phyloP scores from a whole-genome alignment of 768 basidiomycete genomes.

The Daedaleopsis sinensis region DNA sequence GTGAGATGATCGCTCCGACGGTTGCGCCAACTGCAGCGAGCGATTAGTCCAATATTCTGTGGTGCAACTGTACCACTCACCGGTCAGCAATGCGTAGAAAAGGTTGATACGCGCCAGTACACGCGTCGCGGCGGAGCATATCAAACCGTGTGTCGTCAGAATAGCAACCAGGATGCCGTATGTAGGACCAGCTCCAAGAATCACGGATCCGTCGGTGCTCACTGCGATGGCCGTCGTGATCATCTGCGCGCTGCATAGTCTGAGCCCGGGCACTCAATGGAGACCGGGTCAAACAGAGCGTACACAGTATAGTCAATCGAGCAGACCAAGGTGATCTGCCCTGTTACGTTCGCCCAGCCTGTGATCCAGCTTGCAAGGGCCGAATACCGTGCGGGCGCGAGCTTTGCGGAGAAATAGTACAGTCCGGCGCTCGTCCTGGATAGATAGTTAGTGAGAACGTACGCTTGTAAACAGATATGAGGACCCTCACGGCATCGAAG shows the following conservation, averaged over 20 bases:
- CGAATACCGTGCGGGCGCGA: slow-evolving; percentile 62
- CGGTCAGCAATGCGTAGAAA: slow-evolving; percentile 65
- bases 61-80: slow-evolving; percentile 34
- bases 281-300: slow-evolving; percentile 6
- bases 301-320: slow-evolving; percentile 73
- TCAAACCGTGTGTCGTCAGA: slow-evolving; percentile 62
- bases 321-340: slow-evolving; percentile 68
- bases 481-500: slow-evolving; percentile 70
- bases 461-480: not conserved
- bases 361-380: slow-evolving; percentile 68
- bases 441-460: not conserved
- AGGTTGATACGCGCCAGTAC: slow-evolving; percentile 67
- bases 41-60: not conserved
- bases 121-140: slow-evolving; percentile 72
- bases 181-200: slow-evolving; percentile 58
- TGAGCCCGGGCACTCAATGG: not conserved
- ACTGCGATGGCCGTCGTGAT: slow-evolving; percentile 72
- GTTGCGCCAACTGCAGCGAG: slow-evolving; percentile 56
- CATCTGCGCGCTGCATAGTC: slow-evolving; percentile 62
- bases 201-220: slow-evolving; percentile 50
- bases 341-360: slow-evolving; percentile 76
- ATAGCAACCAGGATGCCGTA: slow-evolving; percentile 69
- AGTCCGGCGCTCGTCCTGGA: slow-evolving; percentile 75
- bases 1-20: slow-evolving; percentile 48
- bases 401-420: slow-evolving; percentile 77